Evolutionary conservation across 352 stramenopile genomes (phyloP).

Genomic region (Phytophthora capsici): DNA sequence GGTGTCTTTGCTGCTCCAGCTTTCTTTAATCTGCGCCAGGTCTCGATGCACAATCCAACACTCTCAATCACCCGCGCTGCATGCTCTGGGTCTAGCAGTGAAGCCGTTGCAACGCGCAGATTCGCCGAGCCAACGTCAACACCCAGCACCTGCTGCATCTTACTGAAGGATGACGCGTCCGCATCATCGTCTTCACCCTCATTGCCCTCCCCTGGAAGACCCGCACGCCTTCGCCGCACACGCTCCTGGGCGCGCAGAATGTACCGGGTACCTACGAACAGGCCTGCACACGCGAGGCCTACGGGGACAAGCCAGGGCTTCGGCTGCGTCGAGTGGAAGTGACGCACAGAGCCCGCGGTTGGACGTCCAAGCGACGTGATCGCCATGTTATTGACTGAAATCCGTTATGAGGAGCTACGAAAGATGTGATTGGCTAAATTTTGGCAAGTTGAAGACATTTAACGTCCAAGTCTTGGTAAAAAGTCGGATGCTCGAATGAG

Average conservation of each 20-base stretch:
- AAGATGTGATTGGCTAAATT: conserved; percentile 34
- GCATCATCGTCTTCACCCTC: conserved; percentile 30
- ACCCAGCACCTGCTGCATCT: conserved; percentile 53
- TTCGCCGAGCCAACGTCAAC: conserved; percentile 65
- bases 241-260: conserved; percentile 66
- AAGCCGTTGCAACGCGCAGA: conserved; percentile 53
- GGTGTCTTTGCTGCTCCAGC: neutral
- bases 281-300: conserved; percentile 44
- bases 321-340: conserved; percentile 59
- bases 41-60: neutral
- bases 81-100: conserved; percentile 25
- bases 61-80: conserved; percentile 55
- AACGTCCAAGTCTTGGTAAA: conserved; percentile 28
- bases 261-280: conserved; percentile 67
- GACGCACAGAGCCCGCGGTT: conserved; percentile 17
- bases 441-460: conserved; percentile 13
- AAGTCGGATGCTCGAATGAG: conserved; percentile 52
- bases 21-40: neutral
- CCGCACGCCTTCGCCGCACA: conserved; percentile 47
- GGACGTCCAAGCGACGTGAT: neutral
- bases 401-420: conserved; percentile 7
- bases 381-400: conserved; percentile 1
- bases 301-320: conserved; percentile 64
- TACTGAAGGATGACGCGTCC: conserved; percentile 11
- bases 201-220: conserved; percentile 52